phyloP scores from a whole-genome alignment of 2,329 filamentous ascomycete genomes.

The Sporothrix euskadiensis region DNA sequence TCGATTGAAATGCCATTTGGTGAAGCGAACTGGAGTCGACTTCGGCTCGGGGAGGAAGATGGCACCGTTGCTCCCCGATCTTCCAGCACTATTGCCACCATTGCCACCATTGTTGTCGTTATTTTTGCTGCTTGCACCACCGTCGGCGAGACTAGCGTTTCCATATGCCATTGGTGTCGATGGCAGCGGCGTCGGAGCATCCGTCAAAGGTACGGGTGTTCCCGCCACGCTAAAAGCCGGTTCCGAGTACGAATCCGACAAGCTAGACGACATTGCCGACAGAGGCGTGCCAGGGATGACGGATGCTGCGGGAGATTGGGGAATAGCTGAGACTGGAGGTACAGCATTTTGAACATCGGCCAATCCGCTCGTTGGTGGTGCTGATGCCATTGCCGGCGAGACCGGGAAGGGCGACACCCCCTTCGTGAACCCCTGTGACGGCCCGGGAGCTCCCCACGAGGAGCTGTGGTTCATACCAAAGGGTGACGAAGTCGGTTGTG shows the following conservation, averaged over 20 bases:
- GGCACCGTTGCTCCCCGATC: background rate
- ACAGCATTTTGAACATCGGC: background rate
- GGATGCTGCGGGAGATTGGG: background rate
- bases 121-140: background rate
- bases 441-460: conserved; percentile 31
- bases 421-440: conserved; percentile 29
- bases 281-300: conserved; percentile 22
- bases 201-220: conserved; percentile 35
- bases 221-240: conserved; percentile 19
- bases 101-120: background rate
- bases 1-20: conserved; percentile 53
- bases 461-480: conserved; percentile 27
- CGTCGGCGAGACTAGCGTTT: background rate
- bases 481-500: conserved; percentile 17
- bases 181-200: conserved; percentile 1
- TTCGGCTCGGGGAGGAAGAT: conserved; percentile 2
- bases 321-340: background rate
- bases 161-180: background rate
- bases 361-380: background rate
- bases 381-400: background rate
- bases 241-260: conserved; percentile 6
- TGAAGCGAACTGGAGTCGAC: conserved; percentile 52
- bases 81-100: background rate
- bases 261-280: background rate
- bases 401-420: conserved; percentile 32